Base-by-base conservation (phyloP, 805 yeast species). In the Metschnikowia cerradonensis region DNA sequence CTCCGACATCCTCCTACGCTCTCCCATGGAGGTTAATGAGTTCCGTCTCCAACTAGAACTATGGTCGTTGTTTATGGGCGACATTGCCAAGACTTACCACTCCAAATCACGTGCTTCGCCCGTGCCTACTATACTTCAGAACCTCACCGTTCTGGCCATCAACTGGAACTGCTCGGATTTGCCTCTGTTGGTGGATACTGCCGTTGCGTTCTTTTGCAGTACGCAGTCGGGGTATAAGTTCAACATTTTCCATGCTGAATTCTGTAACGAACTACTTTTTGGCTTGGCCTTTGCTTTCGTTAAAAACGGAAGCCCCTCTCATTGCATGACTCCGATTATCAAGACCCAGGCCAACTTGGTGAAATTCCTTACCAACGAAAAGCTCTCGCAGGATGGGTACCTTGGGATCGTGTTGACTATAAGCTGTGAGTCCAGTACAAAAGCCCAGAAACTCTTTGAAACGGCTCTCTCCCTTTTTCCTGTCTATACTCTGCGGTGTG, bases 331-430 rank as follows among this genome's bases (percentile, higher is more conserved):
- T 31, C 51, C 54, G 5, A 22, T 67, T 13, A 60, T 67, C 13
- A 59, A 54, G 41, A 56, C 68, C 0, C 76, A 71, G 43, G 74
- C 70, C 48, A 37, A 49, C 4, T 48, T 70, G 41, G 67, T 67
- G 6, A 57, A 56, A 32, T 47, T 49, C 20, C 47, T 66, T 13
- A 54, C 63, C 1, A 54, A 58, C 45, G 47, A 56, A 11, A 50
- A 54, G 1, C 55, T 73, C 7, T 55, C 53, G 23, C 61, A 71
- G 14, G 54, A 60, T 37, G 75, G 72, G 2, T 63, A 67, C 50
- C 64, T 73, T 67, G 78, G 76, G 1, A 61, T 73, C 1, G 68
- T 65, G 1, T 46, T 72, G 19, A 65, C 73, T 0, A 57, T 72
- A 4, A 53, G 61, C 5, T 46, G 49, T 14, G 57, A 61, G 14